A percentile compares a stretch with the other conserved stretches of the same genome.
Conservation (phyloP, 169 alveolate genomes). For the Plasmodium vinckei region DNA sequence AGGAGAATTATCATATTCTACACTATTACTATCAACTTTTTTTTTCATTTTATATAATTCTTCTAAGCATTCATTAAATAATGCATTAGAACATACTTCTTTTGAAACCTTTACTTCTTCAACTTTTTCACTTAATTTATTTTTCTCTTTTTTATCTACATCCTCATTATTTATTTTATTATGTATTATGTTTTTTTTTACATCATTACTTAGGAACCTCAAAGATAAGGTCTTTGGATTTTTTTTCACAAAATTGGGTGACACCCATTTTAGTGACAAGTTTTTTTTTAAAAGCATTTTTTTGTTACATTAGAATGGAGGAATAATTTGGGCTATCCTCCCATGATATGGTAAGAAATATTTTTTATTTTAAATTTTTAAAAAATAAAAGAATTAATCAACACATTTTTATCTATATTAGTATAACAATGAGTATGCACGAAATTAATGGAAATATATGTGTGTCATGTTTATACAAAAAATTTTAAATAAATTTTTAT, state of each 20-base stretch:
- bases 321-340: no score
- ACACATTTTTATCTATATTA: no score
- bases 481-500: no score
- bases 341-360: no score
- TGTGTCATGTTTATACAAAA: no score
- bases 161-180: background rate
- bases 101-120: conserved; percentile 53
- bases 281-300: background rate
- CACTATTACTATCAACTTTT: conserved; percentile 39
- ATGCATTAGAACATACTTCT: conserved; percentile 36
- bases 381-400: no score
- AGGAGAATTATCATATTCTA: conserved; percentile 78
- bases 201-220: background rate
- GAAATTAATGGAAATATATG: no score
- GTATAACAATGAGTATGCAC: no score
- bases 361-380: no score
- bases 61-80: conserved; percentile 55
- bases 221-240: no score
- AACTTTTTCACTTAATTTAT: background rate
- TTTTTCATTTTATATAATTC: conserved; percentile 46
- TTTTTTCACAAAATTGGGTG: no score
- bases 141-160: background rate
- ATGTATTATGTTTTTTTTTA: background rate
- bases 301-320: background rate
- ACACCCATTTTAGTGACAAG: no score